These are phyloP conservation scores for Scedosporium aurantiacum DNA, from an alignment of 2,329 filamentous ascomycete species.

Conservation along the genomic window DNA sequence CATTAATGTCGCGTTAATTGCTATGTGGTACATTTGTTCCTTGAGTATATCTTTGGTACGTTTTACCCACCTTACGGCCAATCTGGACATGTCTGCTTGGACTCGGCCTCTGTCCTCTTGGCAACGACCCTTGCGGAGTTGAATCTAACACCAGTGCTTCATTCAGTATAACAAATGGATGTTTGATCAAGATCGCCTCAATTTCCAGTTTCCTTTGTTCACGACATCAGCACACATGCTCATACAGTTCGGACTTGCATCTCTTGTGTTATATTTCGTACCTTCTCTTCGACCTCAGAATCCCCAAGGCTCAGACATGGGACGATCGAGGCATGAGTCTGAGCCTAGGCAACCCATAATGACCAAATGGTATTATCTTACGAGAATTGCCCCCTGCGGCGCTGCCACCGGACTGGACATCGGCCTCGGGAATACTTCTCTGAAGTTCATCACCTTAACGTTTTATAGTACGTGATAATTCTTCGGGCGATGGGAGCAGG, in stretches of 20 bases:
- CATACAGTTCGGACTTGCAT: conserved; percentile 77
- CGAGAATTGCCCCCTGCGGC: conserved; percentile 83
- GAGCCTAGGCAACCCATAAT: conserved; percentile 54
- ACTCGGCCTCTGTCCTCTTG: neutral
- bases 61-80: conserved; percentile 12
- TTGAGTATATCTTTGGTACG: conserved; percentile 82
- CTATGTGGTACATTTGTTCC: conserved; percentile 83
- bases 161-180: conserved; percentile 99
- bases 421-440: conserved; percentile 85
- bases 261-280: conserved; percentile 67
- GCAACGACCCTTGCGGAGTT: neutral
- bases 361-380: conserved; percentile 84
- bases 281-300: conserved; percentile 66
- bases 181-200: conserved; percentile 75
- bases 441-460: conserved; percentile 92
- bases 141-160: neutral
- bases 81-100: neutral
- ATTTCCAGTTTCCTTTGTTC: conserved; percentile 92
- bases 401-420: conserved; percentile 91
- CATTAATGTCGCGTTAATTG: conserved; percentile 72
- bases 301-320: conserved; percentile 33
- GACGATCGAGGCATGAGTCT: conserved; percentile 38
- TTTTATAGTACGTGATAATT: conserved; percentile 66
- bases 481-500: too few relatives aligned
- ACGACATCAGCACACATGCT: conserved; percentile 93